Conservation (phyloP, 2,329 filamentous ascomycete genomes). For the Aspergillus latus region DNA sequence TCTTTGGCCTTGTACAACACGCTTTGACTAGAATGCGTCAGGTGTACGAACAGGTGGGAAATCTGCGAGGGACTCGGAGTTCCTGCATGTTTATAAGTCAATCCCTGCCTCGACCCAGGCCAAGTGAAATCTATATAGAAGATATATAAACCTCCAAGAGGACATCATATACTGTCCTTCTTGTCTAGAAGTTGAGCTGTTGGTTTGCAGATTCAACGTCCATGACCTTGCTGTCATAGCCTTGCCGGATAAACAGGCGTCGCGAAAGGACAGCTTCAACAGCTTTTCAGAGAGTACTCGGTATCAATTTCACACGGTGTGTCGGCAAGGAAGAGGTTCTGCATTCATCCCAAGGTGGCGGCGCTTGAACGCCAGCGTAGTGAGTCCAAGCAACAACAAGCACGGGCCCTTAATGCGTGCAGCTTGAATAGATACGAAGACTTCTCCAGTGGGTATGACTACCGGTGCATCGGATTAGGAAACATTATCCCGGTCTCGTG, state of each 20-base stretch:
- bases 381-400: not conserved
- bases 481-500: slow-evolving; percentile 36
- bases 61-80: not conserved
- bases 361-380: slow-evolving; percentile 3
- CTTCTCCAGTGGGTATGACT: slow-evolving; percentile 42
- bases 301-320: slow-evolving; percentile 20
- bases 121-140: no score
- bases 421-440: slow-evolving; percentile 37
- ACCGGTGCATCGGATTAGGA: slow-evolving; percentile 39
- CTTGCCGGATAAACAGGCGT: no score
- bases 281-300: no score
- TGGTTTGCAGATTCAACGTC: no score
- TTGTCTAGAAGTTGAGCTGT: no score
- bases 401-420: not conserved
- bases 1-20: not conserved
- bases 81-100: not conserved
- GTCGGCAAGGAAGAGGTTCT: slow-evolving; percentile 17
- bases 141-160: no score
- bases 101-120: not conserved
- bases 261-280: no score
- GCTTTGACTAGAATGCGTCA: not conserved
- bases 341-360: not conserved
- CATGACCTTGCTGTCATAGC: no score
- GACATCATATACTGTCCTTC: no score
- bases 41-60: not conserved